Evolutionary conservation across 805 yeast genomes (phyloP), one percentile per base, ranked within the genome.

Genomic region (Candida glaebosa): DNA sequence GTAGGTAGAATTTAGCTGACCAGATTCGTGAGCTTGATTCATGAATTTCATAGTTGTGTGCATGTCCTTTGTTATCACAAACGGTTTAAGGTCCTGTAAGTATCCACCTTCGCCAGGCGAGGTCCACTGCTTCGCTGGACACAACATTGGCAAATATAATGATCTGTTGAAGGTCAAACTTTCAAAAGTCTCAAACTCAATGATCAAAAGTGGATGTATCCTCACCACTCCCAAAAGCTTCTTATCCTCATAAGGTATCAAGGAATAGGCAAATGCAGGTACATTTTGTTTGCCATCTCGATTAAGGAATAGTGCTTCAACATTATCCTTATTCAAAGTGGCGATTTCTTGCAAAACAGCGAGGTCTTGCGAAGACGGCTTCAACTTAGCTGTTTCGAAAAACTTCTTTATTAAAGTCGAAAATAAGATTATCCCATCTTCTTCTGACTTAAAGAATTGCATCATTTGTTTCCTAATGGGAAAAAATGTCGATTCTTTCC

Each of bases 61-160:
- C 3, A 45, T 40, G 16, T 55, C 57, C 0, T 41, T 37, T 1
- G 60, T 45, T 18, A 47, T 46, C 4, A 69, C 54, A 7, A 61
- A 41, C 1, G 63, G 58, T 34, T 51, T 54, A 10, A 54, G 38
- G 26, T 56, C 50, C 9, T 50, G 49, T 16, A 67, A 44, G 41
- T 54, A 69, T 0, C 74, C 75, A 1, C 75, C 75, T 4, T 46
- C 43, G 1, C 25, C 41, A 2, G 71, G 68, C 7, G 55, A 42
- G 0, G 48, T 45, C 74, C 74, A 69, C 6, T 52, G 50, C 40
- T 54, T 54, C 1, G 75, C 74, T 5, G 69, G 67, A 22, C 48
- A 45, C 6, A 70, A 22, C 74, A 70, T 69, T 1, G 75, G 75
- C 4, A 69, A 43, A 24, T 42, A 56, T 7, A 54, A 34, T 2